Percentiles rank a stretch among this genome's conserved stretches.
Conservation (phyloP, 177 flowering plant species). For the Vitis hybrid region DNA sequence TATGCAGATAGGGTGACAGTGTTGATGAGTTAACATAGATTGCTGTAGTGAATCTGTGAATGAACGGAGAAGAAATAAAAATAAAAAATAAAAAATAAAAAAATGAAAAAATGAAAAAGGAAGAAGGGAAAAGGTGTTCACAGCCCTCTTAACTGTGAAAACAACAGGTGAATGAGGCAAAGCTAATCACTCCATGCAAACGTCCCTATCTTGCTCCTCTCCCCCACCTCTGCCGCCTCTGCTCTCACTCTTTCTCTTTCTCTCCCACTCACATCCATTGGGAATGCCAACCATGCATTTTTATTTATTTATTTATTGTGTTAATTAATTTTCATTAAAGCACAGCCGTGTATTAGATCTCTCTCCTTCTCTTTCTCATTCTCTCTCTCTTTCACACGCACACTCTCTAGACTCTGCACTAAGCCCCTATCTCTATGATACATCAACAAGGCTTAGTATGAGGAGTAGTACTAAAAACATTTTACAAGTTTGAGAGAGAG, state of each 20-base stretch:
- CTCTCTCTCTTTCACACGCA: not conserved
- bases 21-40: too few species aligned
- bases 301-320: not conserved
- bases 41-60: too few species aligned
- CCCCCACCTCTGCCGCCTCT: constrained; percentile 68
- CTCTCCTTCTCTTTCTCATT: not conserved
- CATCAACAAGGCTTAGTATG: not conserved
- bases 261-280: constrained; percentile 32
- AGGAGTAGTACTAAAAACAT: too few species aligned
- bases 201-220: constrained; percentile 53
- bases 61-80: not conserved
- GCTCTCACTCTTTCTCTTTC: constrained; percentile 23
- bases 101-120: constrained; percentile 6
- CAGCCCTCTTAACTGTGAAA: constrained; percentile 38
- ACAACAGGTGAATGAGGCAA: constrained; percentile 55
- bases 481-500: too few species aligned
- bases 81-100: not conserved
- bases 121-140: constrained; percentile 11
- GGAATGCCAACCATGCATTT: constrained; percentile 49
- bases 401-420: too few species aligned
- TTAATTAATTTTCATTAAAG: not conserved
- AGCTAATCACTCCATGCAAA: constrained; percentile 54
- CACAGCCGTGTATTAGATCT: constrained; percentile 6
- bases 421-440: not conserved
- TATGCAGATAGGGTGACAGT: not conserved